Evolutionary conservation across 495 filamentous ascomycete genomes (phyloP).

Genomic region (Talaromyces nanjingensis): DNA sequence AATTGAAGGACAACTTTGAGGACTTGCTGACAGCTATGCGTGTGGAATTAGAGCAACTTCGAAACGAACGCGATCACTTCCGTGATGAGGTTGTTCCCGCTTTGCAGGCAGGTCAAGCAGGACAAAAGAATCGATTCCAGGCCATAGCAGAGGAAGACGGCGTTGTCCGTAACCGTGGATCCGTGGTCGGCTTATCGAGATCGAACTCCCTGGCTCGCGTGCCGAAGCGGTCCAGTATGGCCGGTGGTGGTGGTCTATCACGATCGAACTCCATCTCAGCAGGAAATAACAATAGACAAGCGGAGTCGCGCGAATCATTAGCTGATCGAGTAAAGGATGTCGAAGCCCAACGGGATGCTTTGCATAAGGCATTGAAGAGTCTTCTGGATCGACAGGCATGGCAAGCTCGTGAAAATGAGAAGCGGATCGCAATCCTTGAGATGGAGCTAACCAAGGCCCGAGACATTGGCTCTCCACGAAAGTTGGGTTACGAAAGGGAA

Average conservation of each 20-base stretch:
- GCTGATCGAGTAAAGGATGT: slow-evolving; percentile 85
- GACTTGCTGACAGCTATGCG: slow-evolving; percentile 80
- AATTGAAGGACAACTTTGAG: slow-evolving; percentile 89
- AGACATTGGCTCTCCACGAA: slow-evolving; percentile 55
- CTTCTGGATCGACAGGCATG: slow-evolving; percentile 82
- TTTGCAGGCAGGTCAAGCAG: slow-evolving; percentile 54
- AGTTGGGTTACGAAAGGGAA: slow-evolving; percentile 74
- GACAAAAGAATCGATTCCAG: slow-evolving; percentile 64
- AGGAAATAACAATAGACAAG: slow-evolving; percentile 45
- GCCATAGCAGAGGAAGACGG: slow-evolving; percentile 58
- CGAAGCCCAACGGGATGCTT: slow-evolving; percentile 85
- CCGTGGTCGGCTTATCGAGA: slow-evolving; percentile 42
- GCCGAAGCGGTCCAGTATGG: slow-evolving; percentile 28
- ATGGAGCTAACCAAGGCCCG: slow-evolving; percentile 70
- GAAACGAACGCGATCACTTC: slow-evolving; percentile 86
- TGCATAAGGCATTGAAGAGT: slow-evolving; percentile 77
- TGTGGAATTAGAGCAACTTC: slow-evolving; percentile 70
- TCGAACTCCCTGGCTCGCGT: slow-evolving; percentile 55
- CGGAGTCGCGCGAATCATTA: slow-evolving; percentile 60
- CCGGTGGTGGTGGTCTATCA: slow-evolving; percentile 26
- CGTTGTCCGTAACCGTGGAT: slow-evolving; percentile 21
- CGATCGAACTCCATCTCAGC: slow-evolving; percentile 54
- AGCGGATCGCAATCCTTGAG: slow-evolving; percentile 67
- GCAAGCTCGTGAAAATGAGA: slow-evolving; percentile 73
- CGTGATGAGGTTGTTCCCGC: slow-evolving; percentile 79